Percentiles rank a stretch among this genome's conserved stretches.
Evolutionary conservation across 2,329 filamentous ascomycete genomes (phyloP).

Genomic region (Aspergillus aculeatus): DNA sequence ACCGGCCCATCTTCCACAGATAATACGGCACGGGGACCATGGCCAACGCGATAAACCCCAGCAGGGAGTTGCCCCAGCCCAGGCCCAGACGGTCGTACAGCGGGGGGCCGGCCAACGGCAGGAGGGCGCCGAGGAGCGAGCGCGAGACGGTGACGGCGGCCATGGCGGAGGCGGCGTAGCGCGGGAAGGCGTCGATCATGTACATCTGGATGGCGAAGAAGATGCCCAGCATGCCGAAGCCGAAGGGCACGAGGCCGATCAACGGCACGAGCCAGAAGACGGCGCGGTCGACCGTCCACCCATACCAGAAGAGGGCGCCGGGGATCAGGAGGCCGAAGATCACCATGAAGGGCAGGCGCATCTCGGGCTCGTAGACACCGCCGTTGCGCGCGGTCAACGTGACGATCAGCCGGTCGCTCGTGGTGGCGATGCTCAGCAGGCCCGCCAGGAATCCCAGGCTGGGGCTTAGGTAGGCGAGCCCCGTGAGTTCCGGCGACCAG

Average conservation of each 20-base stretch:
- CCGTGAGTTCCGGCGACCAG: no score
- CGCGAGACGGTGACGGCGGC: background rate
- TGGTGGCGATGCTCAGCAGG: no score
- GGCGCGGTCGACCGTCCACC: no score
- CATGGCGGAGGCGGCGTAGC: background rate
- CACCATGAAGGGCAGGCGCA: no score
- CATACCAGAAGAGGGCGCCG: no score
- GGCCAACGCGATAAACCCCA: background rate
- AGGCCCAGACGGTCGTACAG: background rate
- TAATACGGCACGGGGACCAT: background rate
- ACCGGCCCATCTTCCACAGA: no score
- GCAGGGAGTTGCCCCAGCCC: constrained; percentile 2
- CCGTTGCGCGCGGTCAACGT: no score
- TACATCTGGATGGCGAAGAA: background rate
- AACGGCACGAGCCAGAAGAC: background rate
- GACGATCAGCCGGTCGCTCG: no score
- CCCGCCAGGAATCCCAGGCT: no score
- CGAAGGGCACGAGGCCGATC: background rate
- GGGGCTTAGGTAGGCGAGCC: no score
- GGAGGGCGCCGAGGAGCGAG: background rate
- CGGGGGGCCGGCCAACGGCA: constrained; percentile 1
- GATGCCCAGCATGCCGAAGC: constrained; percentile 4
- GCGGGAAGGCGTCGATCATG: background rate
- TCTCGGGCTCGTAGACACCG: no score
- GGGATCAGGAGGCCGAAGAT: no score